phyloP scores from a whole-genome alignment of 768 basidiomycete species.

The Chalciporus pseudorubinellus region DNA sequence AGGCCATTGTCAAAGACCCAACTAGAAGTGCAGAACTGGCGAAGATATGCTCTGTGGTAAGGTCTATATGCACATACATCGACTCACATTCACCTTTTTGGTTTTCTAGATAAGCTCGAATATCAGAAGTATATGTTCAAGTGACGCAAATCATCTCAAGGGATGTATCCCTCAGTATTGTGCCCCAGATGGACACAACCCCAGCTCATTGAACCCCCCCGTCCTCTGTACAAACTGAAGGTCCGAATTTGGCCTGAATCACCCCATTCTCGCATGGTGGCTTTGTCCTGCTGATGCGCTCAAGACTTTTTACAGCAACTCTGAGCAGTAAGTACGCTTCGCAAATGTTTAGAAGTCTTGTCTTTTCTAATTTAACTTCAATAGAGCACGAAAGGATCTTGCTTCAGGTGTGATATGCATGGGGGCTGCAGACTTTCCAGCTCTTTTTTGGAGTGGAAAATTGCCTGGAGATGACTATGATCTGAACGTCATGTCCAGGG shows the following conservation, averaged over 20 bases:
- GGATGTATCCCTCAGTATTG: too few species aligned
- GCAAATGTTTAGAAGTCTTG: too few species aligned
- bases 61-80: too few species aligned
- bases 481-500: neutral
- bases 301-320: neutral
- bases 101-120: too few species aligned
- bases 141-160: too few species aligned
- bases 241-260: neutral
- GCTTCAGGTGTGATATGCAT: neutral
- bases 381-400: neutral
- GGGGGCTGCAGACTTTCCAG: neutral
- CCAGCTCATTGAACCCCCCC: neutral
- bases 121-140: too few species aligned
- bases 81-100: too few species aligned
- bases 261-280: neutral
- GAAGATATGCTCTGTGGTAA: too few species aligned
- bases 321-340: neutral
- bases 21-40: too few species aligned
- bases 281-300: neutral
- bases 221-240: neutral
- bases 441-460: slow-evolving; percentile 2
- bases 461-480: slow-evolving; percentile 4
- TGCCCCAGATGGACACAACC: too few species aligned
- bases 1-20: too few species aligned
- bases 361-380: too few species aligned